Conservation (phyloP, 2,329 filamentous ascomycete genomes). For the Pseudogymnoascus sp. region DNA sequence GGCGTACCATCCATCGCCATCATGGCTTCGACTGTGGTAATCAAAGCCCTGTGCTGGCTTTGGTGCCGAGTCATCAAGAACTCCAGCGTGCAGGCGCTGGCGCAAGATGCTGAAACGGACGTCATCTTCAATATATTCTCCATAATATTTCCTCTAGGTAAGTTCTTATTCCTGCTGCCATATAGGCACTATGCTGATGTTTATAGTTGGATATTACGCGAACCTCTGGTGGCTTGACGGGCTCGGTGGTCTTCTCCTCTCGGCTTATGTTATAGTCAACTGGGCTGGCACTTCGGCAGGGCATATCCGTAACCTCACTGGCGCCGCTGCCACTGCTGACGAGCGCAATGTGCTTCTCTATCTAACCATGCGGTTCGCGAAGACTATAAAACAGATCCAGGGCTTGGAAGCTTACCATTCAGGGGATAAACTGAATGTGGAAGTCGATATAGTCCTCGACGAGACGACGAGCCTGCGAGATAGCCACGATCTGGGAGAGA, state of each 20-base stretch:
- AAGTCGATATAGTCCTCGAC: slow-evolving; percentile 53
- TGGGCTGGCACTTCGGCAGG: slow-evolving; percentile 56
- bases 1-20: slow-evolving; percentile 48
- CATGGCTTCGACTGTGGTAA: slow-evolving; percentile 48
- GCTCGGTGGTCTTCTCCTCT: slow-evolving; percentile 53
- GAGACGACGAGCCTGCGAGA: slow-evolving; percentile 44
- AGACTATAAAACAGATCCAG: slow-evolving; percentile 47
- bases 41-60: slow-evolving; percentile 55
- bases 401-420: slow-evolving; percentile 51
- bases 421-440: slow-evolving; percentile 56
- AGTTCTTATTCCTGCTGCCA: neutral
- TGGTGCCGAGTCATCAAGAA: slow-evolving; percentile 54
- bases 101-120: slow-evolving; percentile 57
- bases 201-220: slow-evolving; percentile 46
- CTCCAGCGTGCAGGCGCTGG: slow-evolving; percentile 56
- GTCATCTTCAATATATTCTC: slow-evolving; percentile 59
- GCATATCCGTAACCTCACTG: slow-evolving; percentile 52
- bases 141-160: slow-evolving; percentile 50
- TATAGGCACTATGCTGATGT: neutral
- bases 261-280: slow-evolving; percentile 62
- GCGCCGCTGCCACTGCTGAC: slow-evolving; percentile 46
- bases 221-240: slow-evolving; percentile 61
- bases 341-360: slow-evolving; percentile 51
- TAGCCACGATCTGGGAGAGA: slow-evolving; percentile 55
- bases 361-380: slow-evolving; percentile 50